Conservation (phyloP, 148 eudicot genomes). For the Rhododendron vialii region DNA sequence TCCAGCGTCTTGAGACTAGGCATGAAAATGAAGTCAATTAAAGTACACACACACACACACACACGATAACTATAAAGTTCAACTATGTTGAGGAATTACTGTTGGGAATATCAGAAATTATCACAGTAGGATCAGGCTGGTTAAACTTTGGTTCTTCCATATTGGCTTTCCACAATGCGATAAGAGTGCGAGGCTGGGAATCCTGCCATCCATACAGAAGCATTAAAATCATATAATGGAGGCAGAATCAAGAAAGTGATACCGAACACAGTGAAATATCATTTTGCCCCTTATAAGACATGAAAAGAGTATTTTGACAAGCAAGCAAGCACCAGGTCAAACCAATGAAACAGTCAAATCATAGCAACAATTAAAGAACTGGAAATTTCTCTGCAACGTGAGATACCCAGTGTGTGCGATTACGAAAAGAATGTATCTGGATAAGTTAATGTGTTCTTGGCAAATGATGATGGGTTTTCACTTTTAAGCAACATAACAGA, state of each 20-base stretch:
- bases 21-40: conserved; percentile 27
- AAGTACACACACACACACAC: background rate
- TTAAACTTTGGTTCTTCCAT: conserved; percentile 73
- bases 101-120: conserved; percentile 55
- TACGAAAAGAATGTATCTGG: background rate
- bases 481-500: background rate
- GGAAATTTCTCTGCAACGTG: background rate
- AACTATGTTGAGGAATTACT: conserved; percentile 44
- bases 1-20: conserved; percentile 63
- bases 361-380: conserved; percentile 1
- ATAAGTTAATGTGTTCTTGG: background rate
- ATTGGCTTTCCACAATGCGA: conserved; percentile 86
- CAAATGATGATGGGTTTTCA: background rate
- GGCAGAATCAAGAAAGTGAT: background rate
- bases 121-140: conserved; percentile 66
- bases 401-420: background rate
- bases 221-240: background rate
- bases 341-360: background rate
- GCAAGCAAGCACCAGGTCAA: background rate
- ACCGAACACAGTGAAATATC: background rate
- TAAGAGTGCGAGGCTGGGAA: conserved; percentile 67
- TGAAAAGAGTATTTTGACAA: background rate
- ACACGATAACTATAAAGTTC: background rate
- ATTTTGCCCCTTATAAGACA: background rate
- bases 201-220: conserved; percentile 45